phyloP scores from a whole-genome alignment of 352 stramenopile species.

The Hyaloperonospora brassicae region DNA sequence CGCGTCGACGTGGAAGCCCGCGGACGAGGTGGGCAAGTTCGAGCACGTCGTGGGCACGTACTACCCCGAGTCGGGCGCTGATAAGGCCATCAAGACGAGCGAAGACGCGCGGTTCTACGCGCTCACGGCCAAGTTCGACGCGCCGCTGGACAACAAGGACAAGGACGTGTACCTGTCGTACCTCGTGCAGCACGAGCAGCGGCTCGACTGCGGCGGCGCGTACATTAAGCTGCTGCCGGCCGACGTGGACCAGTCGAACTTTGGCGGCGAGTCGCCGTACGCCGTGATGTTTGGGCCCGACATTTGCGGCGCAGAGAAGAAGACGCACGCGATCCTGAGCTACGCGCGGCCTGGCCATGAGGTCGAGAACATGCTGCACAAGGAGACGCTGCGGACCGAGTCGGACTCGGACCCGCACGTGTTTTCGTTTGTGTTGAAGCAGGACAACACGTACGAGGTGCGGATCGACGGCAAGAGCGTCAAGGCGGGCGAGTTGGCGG shows the following conservation, averaged over 20 bases:
- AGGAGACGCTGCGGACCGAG: conserved; percentile 69
- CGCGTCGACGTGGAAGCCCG: conserved; percentile 92
- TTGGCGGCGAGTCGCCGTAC: conserved; percentile 94
- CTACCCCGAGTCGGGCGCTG: conserved; percentile 68
- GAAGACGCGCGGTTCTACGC: conserved; percentile 97
- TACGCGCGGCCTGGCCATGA: conserved; percentile 94
- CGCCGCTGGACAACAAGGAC: conserved; percentile 83
- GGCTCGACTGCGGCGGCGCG: conserved; percentile 96
- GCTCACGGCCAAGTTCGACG: conserved; percentile 88
- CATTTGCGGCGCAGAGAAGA: conserved; percentile 94
- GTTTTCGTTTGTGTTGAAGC: conserved; percentile 96
- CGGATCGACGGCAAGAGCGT: conserved; percentile 95
- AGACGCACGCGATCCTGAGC: conserved; percentile 98
- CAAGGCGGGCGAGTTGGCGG: conserved; percentile 84
- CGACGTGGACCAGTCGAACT: conserved; percentile 88
- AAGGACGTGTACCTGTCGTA: conserved; percentile 94
- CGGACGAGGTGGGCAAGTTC: conserved; percentile 91
- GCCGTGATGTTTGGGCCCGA: conserved; percentile 99
- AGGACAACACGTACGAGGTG: conserved; percentile 97
- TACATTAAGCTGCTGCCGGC: conserved; percentile 98
- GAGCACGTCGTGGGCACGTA: conserved; percentile 89
- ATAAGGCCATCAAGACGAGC: conserved; percentile 93
- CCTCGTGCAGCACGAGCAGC: conserved; percentile 97
- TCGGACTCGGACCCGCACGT: conserved; percentile 89
- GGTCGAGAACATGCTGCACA: conserved; percentile 88